Percentiles rank a stretch among this genome's conserved stretches.
Evolutionary conservation across 352 stramenopile genomes (phyloP).

Genomic region (Pythium aristosporum): DNA sequence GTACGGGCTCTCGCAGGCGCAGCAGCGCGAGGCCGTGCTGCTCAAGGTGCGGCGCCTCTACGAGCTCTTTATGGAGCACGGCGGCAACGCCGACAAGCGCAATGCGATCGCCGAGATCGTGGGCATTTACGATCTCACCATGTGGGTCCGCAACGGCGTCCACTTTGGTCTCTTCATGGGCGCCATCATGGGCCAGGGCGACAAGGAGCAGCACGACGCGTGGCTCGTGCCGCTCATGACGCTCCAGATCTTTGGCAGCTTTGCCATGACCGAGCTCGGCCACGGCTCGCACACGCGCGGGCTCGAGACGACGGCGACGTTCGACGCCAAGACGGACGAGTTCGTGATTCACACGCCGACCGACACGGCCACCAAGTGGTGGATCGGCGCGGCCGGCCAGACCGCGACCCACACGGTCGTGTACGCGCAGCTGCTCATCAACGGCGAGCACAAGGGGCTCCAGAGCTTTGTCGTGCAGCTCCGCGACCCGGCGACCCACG

Average conservation of each 20-base stretch:
- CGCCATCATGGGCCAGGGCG: slow-evolving; percentile 69
- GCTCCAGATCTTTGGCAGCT: slow-evolving; percentile 84
- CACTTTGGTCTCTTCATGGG: slow-evolving; percentile 85
- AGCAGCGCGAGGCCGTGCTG: slow-evolving; percentile 52
- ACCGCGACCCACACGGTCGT: slow-evolving; percentile 95
- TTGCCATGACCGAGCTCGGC: slow-evolving; percentile 91
- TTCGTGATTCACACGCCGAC: slow-evolving; percentile 96
- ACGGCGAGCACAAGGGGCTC: slow-evolving; percentile 82
- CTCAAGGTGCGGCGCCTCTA: slow-evolving; percentile 57
- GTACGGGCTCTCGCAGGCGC: slow-evolving; percentile 53
- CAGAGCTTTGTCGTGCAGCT: slow-evolving; percentile 96
- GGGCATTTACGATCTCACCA: slow-evolving; percentile 62
- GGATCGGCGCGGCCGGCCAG: slow-evolving; percentile 92
- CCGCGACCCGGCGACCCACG: slow-evolving; percentile 81
- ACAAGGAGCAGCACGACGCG: slow-evolving; percentile 78
- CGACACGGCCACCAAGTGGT: slow-evolving; percentile 95
- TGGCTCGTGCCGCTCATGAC: slow-evolving; percentile 76
- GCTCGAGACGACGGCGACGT: slow-evolving; percentile 96
- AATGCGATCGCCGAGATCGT: slow-evolving; percentile 60
- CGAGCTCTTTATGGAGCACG: slow-evolving; percentile 60
- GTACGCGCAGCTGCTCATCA: slow-evolving; percentile 91
- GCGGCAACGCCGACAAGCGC: slow-evolving; percentile 49
- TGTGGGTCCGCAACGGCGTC: slow-evolving; percentile 76
- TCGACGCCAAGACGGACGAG: slow-evolving; percentile 83
- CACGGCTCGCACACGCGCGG: slow-evolving; percentile 85